phyloP scores from a whole-genome alignment of 306 rosid genomes.

The Trifolium dubium region DNA sequence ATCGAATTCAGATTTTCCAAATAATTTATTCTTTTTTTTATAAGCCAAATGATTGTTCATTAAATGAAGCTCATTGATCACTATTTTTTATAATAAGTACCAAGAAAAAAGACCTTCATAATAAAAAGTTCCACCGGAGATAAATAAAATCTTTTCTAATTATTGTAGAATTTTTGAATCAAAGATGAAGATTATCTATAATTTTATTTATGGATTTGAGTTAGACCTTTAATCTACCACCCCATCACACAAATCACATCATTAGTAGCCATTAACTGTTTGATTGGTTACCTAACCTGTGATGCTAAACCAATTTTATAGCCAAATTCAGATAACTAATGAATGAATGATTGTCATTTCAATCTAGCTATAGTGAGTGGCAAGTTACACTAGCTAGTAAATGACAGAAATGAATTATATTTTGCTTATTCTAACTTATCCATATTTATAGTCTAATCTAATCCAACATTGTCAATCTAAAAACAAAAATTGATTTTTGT shows the following conservation, averaged over 20 bases:
- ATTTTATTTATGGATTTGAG: constrained; percentile 34
- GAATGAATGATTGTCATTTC: constrained; percentile 20
- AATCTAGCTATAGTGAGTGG: neutral
- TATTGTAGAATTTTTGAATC: neutral
- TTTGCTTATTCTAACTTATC: constrained; percentile 21
- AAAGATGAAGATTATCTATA: constrained; percentile 31
- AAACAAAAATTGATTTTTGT: constrained; percentile 36
- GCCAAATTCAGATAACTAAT: constrained; percentile 23
- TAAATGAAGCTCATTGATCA: too few relatives aligned
- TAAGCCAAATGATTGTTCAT: too few relatives aligned
- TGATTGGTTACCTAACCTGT: constrained; percentile 65
- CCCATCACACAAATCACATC: constrained; percentile 49
- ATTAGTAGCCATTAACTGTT: constrained; percentile 53
- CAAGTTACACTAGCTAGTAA: neutral
- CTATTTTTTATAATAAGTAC: too few relatives aligned
- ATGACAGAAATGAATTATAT: neutral
- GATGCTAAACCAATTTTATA: constrained; percentile 44
- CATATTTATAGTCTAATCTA: constrained; percentile 45
- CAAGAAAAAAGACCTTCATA: too few relatives aligned
- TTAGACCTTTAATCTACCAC: constrained; percentile 50
- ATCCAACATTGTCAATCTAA: constrained; percentile 33
- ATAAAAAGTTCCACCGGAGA: too few relatives aligned
- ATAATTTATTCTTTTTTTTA: too few relatives aligned
- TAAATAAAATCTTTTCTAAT: neutral
- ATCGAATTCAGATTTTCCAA: too few relatives aligned